Base-by-base conservation (phyloP, 1,139 yeast genomes). In the Martiniozyma asiatica region DNA sequence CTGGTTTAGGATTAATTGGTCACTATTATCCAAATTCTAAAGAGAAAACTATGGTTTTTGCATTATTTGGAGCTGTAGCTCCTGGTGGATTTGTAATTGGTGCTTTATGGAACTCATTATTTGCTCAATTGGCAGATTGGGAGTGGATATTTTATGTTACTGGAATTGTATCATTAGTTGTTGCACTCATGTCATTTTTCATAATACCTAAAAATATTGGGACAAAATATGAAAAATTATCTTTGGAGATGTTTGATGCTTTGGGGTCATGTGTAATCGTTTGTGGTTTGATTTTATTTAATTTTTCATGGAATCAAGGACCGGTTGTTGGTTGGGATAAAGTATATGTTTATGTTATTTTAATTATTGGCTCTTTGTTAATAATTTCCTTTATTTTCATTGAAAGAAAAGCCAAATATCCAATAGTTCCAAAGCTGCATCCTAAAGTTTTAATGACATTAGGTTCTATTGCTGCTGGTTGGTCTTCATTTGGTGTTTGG, bases 401-500 rank as follows among this genome's bases (percentile, higher is more conserved):
- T 2, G 43, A 43, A 17, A 23, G 21, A 11, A 24, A 20, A 5
- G 42, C 32, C 1, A 35, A 47, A 24, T 50, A 61, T 33, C 77
- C 79, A 0, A 47, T 77, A 0, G 44, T 58, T 8, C 56, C 56
- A 20, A 58, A 51, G 1, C 47, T 71, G 32, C 46, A 48, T 23
- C 58, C 63, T 1, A 63, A 63, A 14, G 62, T 66, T 2, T 59
- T 61, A 1, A 55, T 62, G 35, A 64, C 70, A 2, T 51, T 72
- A 16, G 62, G 56, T 4, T 65, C 72, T 41, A 58, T 71, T 16
- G 65, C 63, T 3, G 61, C 68, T 2, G 78, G 78, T 1, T 72
- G 78, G 78, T 59, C 73, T 4, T 61, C 72, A 40, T 73, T 73
- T 47, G 78, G 78, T 2, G 52, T 69, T 19, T 72, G 76, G 76